Evolutionary conservation across 805 yeast species (phyloP), one percentile per base, ranked within the genome.

Genomic region (Ogataea ganodermae): DNA sequence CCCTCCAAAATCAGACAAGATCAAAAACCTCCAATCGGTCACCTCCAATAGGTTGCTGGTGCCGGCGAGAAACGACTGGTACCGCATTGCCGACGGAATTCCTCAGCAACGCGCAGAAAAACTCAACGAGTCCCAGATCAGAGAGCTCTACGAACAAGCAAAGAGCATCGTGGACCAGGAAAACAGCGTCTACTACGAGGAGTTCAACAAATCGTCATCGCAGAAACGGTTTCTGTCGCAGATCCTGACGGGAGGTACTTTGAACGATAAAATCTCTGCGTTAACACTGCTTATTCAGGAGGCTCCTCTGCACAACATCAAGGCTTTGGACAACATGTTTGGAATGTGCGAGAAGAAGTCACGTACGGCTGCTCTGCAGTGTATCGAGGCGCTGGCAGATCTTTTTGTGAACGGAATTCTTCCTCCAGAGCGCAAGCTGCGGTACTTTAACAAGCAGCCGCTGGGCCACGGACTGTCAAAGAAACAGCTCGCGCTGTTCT

Each of bases 251-350:
- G 85, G 82, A 56, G 99, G 99, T 87, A 94, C 99, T 0, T 75
- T 92, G 58, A 85, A 83, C 59, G 99, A 94, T 84, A 90, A 94
- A 70, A 87, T 94, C 46, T 88, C 96, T 40, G 97, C 99, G 0
- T 76, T 94, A 62, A 92, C 99, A 0, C 79, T 94, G 63, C 74
- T 94, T 63, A 80, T 91, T 40, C 98, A 94, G 65, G 98, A 94
- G 70, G 91, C 97, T 2, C 99, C 99, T 6, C 65, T 90, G 45
- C 98, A 94, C 63, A 87, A 92, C 57, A 62, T 84, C 44, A 87
- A 89, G 64, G 89, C 96, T 0, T 73, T 94, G 48, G 96, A 89
- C 55, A 85, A 84, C 31, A 70, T 94, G 53, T 64, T 87, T 52
- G 76, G 80, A 4, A 87, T 84, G 71, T 89, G 97, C 67, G 85